phyloP scores from a whole-genome alignment of 2,329 filamentous ascomycete genomes.

The Cladosporium sp. region DNA sequence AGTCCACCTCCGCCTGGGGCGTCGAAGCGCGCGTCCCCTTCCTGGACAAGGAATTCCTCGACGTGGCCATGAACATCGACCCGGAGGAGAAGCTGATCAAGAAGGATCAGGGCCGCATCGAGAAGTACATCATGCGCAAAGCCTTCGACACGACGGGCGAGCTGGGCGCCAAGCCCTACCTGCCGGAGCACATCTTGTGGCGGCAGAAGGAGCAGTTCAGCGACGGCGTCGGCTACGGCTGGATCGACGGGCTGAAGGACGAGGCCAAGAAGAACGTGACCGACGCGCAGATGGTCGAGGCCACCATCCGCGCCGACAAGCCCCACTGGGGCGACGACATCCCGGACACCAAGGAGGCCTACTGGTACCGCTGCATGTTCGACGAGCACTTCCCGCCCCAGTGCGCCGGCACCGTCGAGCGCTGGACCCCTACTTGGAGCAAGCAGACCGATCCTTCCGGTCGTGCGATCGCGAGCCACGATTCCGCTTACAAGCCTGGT shows the following conservation, averaged over 20 bases:
- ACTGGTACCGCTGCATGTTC: slow-evolving; percentile 99
- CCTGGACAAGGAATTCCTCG: slow-evolving; percentile 95
- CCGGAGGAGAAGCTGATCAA: slow-evolving; percentile 95
- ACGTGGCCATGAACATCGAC: slow-evolving; percentile 89
- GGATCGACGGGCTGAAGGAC: slow-evolving; percentile 98
- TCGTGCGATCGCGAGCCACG: slow-evolving; percentile 46
- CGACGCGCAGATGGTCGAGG: slow-evolving; percentile 77
- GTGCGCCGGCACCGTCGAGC: slow-evolving; percentile 88
- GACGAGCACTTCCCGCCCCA: slow-evolving; percentile 95
- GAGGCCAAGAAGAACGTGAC: slow-evolving; percentile 84
- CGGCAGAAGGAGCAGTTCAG: slow-evolving; percentile 99
- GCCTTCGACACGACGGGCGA: slow-evolving; percentile 77
- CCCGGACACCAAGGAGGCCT: slow-evolving; percentile 95
- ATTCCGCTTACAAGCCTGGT: slow-evolving; percentile 29
- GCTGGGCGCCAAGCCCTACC: slow-evolving; percentile 74
- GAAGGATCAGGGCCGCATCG: slow-evolving; percentile 59
- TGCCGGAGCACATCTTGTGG: slow-evolving; percentile 96
- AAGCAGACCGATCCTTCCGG: slow-evolving; percentile 95
- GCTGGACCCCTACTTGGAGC: slow-evolving; percentile 97
- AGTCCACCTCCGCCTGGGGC: slow-evolving; percentile 97
- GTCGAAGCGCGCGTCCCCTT: slow-evolving; percentile 97
- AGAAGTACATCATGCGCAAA: slow-evolving; percentile 98
- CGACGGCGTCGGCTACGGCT: slow-evolving; percentile 98
- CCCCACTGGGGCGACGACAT: slow-evolving; percentile 90
- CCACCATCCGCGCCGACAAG: slow-evolving; percentile 74